A percentile compares a stretch with the other conserved stretches of the same genome.
These are phyloP conservation scores for Chlorophyllum brunneum DNA, from an alignment of 768 basidiomycete species.

Conservation along the genomic window DNA sequence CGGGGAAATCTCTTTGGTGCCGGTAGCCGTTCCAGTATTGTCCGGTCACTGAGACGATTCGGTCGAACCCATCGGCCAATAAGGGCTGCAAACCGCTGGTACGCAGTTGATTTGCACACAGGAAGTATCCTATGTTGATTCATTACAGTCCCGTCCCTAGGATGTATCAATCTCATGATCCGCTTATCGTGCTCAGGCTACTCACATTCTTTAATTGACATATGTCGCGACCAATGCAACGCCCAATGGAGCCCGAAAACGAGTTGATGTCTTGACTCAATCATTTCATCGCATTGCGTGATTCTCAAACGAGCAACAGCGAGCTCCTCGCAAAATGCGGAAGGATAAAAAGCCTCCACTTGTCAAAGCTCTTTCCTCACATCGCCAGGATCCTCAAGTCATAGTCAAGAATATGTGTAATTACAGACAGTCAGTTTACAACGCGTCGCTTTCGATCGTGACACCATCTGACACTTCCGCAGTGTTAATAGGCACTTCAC, in stretches of 20 bases:
- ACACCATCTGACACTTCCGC: neutral
- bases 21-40: too few relatives aligned
- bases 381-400: too few relatives aligned
- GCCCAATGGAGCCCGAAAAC: neutral
- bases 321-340: neutral
- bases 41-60: too few relatives aligned
- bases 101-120: neutral
- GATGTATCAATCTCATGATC: neutral
- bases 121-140: neutral
- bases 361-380: neutral
- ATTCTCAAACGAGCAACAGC: conserved; percentile 3
- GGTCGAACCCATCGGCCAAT: neutral
- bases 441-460: neutral
- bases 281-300: conserved; percentile 4
- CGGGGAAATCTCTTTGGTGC: too few relatives aligned
- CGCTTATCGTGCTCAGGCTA: neutral
- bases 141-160: neutral
- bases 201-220: conserved; percentile 2
- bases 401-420: conserved; percentile 1
- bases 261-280: conserved; percentile 4
- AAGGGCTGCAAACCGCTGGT: neutral
- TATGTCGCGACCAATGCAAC: conserved; percentile 2
- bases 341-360: conserved; percentile 1
- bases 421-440: conserved; percentile 3
- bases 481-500: conserved; percentile 2